These are phyloP conservation scores for Exserohilum turcica DNA, from an alignment of 2,329 filamentous ascomycete species.

Conservation along the genomic window DNA sequence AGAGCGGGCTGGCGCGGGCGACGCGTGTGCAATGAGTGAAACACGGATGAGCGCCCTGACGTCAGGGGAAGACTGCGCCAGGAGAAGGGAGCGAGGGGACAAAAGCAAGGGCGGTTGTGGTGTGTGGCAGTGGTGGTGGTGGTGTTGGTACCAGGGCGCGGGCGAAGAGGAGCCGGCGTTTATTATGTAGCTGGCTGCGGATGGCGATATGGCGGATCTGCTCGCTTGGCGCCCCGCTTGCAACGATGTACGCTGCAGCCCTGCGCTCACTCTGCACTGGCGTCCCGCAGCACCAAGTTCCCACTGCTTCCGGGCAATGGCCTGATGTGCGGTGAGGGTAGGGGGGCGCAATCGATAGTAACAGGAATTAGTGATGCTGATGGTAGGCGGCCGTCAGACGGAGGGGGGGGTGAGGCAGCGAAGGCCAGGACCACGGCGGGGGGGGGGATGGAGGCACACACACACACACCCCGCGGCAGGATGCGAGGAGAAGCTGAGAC, in stretches of 20 bases:
- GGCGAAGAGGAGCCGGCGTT: conserved; percentile 17
- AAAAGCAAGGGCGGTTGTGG: conserved; percentile 13
- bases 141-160: conserved; percentile 1
- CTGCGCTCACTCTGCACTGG: conserved; percentile 25
- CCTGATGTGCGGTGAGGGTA: conserved; percentile 19
- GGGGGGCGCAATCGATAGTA: background rate
- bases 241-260: conserved; percentile 19
- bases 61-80: conserved; percentile 25
- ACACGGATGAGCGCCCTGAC: conserved; percentile 35
- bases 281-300: conserved; percentile 21
- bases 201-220: conserved; percentile 12
- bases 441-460: background rate
- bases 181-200: conserved; percentile 29
- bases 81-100: conserved; percentile 17
- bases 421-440: background rate
- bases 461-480: background rate
- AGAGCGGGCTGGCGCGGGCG: conserved; percentile 1
- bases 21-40: conserved; percentile 31
- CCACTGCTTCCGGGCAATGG: conserved; percentile 31
- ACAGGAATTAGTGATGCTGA: conserved; percentile 25
- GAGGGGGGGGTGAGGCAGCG: background rate
- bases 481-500: background rate
- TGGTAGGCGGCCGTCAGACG: conserved; percentile 19
- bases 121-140: too few relatives aligned
- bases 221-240: conserved; percentile 35